Evolutionary conservation across 495 filamentous ascomycete species (phyloP), one percentile per base, ranked within the genome.

Genomic region (Aspergillus taichungensis): DNA sequence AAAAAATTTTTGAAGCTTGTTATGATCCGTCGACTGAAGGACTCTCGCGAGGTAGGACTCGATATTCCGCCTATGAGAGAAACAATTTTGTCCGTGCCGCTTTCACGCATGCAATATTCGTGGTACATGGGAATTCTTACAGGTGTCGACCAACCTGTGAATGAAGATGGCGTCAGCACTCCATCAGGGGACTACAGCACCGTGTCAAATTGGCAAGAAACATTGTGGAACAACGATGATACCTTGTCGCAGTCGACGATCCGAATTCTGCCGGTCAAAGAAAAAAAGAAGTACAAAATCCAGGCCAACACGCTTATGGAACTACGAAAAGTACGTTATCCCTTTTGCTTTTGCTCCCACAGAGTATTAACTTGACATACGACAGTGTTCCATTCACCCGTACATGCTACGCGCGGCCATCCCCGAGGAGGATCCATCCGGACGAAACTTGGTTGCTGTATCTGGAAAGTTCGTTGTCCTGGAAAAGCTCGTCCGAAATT

Each of bases 391-490:
- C 46, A 76, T 73, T 29, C 81, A 85, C 53, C 80, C 81, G 0
- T 82, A 82, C 40, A 57, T 79, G 0, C 53, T 82, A 0, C 36
- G 33, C 2, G 51, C 45, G 8, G 55, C 45, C n/a, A 9, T 45
- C 13, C 46, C 46, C 3, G 39, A 40, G 3, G 13, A 30, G 3
- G 47, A 52, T 11, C 13, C 36, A n/a, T 13, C 42, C 1, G 50
- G 45, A 2, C 6, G 75, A 40, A 74, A 79, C 50, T 47, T 83
- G 11, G 71, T 82, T 10, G 60, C 63, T 6, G 73, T 71, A 1
- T 83, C 80, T 2, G 77, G 75, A 11, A 85, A 85, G 43, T 81
- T 84, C 53, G 76, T 82, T 18, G 64, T 83, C 5, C 64, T 85
- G 0, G 71, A 78, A 33, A 84, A 82, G 54, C 62, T 85, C 10